phyloP scores from a whole-genome alignment of 129 eudicot species.

The Ambrosia artemisiifolia region DNA sequence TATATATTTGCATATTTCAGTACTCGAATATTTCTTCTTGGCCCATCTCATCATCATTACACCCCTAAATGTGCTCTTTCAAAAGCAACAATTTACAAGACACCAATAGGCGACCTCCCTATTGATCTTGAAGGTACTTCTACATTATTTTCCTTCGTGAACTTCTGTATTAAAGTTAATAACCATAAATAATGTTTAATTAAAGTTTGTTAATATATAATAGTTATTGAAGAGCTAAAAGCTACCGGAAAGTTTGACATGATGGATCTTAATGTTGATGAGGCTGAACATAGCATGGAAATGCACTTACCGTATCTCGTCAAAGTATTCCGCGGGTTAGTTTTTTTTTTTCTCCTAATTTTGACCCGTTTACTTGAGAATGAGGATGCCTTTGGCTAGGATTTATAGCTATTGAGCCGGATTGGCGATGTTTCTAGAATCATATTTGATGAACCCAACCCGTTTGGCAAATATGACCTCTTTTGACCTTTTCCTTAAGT shows the following conservation, averaged over 20 bases:
- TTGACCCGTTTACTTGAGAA: background rate
- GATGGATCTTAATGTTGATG: conserved; percentile 91
- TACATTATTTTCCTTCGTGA: background rate
- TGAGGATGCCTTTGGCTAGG: too few species aligned
- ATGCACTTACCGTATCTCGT: conserved; percentile 98
- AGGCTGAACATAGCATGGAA: conserved; percentile 99
- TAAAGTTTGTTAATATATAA: background rate
- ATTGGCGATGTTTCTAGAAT: background rate
- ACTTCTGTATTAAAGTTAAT: background rate
- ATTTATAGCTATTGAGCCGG: too few species aligned
- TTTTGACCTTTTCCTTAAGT: too few species aligned
- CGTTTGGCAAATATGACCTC: too few species aligned
- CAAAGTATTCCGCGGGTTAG: conserved; percentile 82
- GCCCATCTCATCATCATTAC: conserved; percentile 98
- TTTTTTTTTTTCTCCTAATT: background rate
- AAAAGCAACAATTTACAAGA: conserved; percentile 73
- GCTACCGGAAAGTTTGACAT: conserved; percentile 82
- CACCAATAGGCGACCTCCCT: conserved; percentile 87
- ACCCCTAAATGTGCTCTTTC: conserved; percentile 86
- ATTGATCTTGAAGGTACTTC: conserved; percentile 84
- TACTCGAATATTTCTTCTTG: conserved; percentile 80
- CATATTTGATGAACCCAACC: background rate
- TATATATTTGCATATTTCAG: conserved; percentile 33
- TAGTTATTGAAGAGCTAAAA: conserved; percentile 82
- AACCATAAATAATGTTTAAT: background rate